Evolutionary conservation across 2,329 filamentous ascomycete genomes (phyloP).

Genomic region (Cercospora zeae-maydis): DNA sequence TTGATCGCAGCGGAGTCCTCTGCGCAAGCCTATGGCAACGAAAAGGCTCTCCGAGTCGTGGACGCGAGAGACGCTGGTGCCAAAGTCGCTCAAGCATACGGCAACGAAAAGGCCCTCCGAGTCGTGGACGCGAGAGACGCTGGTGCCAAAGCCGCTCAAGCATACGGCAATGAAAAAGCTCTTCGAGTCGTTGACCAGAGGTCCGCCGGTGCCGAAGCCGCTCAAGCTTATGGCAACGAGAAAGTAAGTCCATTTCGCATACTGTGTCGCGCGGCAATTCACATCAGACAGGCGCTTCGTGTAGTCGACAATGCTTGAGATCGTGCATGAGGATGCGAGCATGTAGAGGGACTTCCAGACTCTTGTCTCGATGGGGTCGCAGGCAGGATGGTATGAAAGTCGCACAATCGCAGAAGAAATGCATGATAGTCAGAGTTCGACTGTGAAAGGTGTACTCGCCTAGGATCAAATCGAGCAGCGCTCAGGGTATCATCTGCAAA

Average conservation of each 20-base stretch:
- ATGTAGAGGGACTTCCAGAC: background rate
- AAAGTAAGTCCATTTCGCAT: background rate
- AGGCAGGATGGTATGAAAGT: background rate
- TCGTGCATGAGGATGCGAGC: background rate
- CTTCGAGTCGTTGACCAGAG: background rate
- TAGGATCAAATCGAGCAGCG: no score
- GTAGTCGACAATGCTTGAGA: background rate
- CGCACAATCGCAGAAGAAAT: background rate
- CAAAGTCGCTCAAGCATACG: background rate
- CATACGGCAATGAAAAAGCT: slow-evolving; percentile 5
- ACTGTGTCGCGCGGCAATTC: background rate
- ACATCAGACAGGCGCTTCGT: background rate
- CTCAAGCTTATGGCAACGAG: slow-evolving; percentile 4
- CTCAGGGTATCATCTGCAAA: background rate
- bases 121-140: background rate
- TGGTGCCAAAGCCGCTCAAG: slow-evolving; percentile 1
- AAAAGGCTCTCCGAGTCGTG: background rate
- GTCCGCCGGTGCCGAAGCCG: background rate
- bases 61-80: slow-evolving; percentile 1
- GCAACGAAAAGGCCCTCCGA: slow-evolving; percentile 1
- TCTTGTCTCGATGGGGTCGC: background rate
- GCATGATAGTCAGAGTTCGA: no score
- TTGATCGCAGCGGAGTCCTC: background rate
- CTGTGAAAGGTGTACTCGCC: no score
- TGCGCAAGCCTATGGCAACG: slow-evolving; percentile 4